Conservation (phyloP, 208 protist species). For the Trypanosomatidae sp. region DNA sequence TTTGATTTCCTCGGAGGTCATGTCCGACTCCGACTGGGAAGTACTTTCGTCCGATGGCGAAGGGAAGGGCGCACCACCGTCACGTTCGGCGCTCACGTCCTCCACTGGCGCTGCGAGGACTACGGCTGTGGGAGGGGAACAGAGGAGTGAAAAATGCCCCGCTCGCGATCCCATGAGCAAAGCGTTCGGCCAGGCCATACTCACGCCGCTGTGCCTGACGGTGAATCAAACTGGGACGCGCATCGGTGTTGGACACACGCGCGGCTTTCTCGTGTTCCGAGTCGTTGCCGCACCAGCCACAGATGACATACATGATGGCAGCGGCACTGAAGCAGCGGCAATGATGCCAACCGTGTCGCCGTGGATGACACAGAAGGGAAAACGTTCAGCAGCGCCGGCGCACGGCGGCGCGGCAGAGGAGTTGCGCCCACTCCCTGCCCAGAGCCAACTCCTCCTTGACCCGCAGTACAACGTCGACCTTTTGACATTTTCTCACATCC, state of each 20-base stretch:
- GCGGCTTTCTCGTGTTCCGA: constrained; percentile 70
- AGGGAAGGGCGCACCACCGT: not conserved
- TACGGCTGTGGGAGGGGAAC: not conserved
- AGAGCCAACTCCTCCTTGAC: constrained; percentile 30
- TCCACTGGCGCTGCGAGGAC: not conserved
- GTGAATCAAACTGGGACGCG: constrained; percentile 65
- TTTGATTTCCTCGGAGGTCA: not conserved
- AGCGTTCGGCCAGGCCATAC: not conserved
- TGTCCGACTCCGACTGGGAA: constrained; percentile 35
- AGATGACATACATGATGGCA: not conserved
- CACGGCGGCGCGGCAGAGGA: not conserved
- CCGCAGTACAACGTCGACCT: constrained; percentile 39
- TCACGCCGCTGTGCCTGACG: constrained; percentile 50
- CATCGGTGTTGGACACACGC: constrained; percentile 67
- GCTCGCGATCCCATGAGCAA: not conserved
- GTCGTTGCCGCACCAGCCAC: constrained; percentile 15
- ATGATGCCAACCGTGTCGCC: not conserved
- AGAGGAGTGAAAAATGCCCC: not conserved
- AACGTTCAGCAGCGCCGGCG: not conserved
- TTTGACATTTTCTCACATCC: constrained; percentile 28
- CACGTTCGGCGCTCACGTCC: not conserved
- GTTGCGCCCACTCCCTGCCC: constrained; percentile 12
- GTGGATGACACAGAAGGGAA: not conserved
- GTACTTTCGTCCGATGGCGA: constrained; percentile 20
- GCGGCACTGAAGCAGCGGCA: not conserved